Evolutionary conservation across 2,329 filamentous ascomycete genomes (phyloP).

Genomic region (Exophiala viscosa): DNA sequence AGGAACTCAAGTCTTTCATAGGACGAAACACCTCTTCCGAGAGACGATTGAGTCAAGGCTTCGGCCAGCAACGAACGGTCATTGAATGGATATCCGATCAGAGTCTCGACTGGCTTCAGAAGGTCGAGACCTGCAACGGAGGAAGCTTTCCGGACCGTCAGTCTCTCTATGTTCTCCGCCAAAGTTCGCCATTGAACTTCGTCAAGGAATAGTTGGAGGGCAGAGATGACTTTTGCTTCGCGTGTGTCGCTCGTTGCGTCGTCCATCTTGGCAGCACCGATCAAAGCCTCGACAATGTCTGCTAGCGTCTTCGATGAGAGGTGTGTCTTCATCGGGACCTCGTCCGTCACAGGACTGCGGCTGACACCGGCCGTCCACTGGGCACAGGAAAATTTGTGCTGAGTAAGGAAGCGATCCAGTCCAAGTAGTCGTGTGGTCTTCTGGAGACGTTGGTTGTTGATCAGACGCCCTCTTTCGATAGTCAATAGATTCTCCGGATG

Average conservation of each 20-base stretch:
- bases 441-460: conserved; percentile 72
- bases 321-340: conserved; percentile 31
- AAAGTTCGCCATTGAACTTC: conserved; percentile 55
- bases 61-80: conserved; percentile 69
- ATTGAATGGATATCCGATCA: conserved; percentile 69
- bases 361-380: conserved; percentile 64
- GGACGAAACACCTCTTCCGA: conserved; percentile 9
- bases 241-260: conserved; percentile 53
- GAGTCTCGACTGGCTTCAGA: conserved; percentile 48
- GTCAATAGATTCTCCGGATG: conserved; percentile 78
- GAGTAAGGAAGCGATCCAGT: conserved; percentile 70
- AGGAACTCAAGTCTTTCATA: conserved; percentile 83
- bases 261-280: conserved; percentile 70
- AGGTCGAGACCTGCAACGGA: background rate
- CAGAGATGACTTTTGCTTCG: conserved; percentile 41
- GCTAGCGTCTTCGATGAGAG: conserved; percentile 77
- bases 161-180: conserved; percentile 33
- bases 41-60: conserved; percentile 67
- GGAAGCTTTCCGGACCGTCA: background rate
- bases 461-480: conserved; percentile 61
- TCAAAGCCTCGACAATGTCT: conserved; percentile 80
- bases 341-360: background rate
- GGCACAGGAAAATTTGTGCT: conserved; percentile 60
- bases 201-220: conserved; percentile 62
- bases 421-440: conserved; percentile 60